Evolutionary conservation across 1,284 basidiomycete species (phyloP), one percentile per base, ranked within the genome.

Genomic region (Naganishia liquefaciens): DNA sequence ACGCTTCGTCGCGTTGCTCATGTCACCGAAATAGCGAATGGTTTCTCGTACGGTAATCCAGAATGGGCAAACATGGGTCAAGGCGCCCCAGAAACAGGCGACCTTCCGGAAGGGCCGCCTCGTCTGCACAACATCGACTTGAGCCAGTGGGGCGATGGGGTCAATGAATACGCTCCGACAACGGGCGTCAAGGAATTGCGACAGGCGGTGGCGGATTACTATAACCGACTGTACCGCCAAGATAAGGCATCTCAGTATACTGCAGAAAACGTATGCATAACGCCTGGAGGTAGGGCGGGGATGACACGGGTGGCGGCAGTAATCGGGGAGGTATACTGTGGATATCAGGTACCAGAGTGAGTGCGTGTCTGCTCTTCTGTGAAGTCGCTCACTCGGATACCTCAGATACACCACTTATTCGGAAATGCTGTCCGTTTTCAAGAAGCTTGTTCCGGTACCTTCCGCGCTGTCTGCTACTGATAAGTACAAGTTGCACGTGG

Each of bases 141-240:
- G 64, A 78, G 82, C 37, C 74, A 88, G 54, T 86, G 87, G 28
- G 77, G 76, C 25, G 74, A 85, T 25, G 89, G 91, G 74, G 88
- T 90, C 44, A 83, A 93, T 72, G 91, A 95, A 78, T 96, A 96
- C 73, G 93, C 91, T 1, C 93, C 94, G 0, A 95, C 93, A 2
- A 91, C 91, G 0, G 93, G 93, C 58, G 87, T 93, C 52, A 92
- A 89, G 82, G 88, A 70, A 67, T 71, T 80, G 15, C 72, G 68
- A 5, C 63, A 72, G 65, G 72, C 71, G 42, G 72, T 76, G 1
- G 70, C 70, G 13, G 69, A 90, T 68, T 77, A 93, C 61, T 96
- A 97, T 82, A 97, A 97, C 74, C 80, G 84, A 58, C 90, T 88
- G 7, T 96, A 94, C 76, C 86, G 93, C 33, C 79, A 89, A 72